A percentile compares a stretch with the other conserved stretches of the same genome.
Conservation (phyloP, 2,329 filamentous ascomycete genomes). For the Dryadomyces quercus-mongolicae region DNA sequence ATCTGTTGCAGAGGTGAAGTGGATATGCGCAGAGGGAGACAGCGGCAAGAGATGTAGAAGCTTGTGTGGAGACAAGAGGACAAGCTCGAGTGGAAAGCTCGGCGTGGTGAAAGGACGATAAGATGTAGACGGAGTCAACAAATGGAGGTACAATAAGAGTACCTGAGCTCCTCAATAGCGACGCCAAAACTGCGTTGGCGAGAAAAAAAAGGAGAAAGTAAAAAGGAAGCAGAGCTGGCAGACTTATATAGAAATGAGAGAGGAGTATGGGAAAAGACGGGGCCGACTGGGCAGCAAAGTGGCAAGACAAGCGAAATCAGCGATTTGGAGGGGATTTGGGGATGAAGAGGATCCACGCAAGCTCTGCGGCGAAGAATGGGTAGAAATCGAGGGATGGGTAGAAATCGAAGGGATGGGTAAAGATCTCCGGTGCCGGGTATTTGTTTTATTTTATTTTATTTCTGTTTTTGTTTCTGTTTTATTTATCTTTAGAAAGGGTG, state of each 20-base stretch:
- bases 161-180: constrained; percentile 23
- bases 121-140: not conserved
- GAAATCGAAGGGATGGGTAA: too few relatives aligned
- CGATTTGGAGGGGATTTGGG: not conserved
- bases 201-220: not conserved
- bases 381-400: too few relatives aligned
- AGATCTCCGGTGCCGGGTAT: not conserved
- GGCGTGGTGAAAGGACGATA: not conserved
- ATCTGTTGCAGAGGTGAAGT: not conserved
- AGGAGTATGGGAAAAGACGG: not conserved
- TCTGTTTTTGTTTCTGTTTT: not conserved
- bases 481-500: not conserved
- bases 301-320: not conserved
- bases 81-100: not conserved
- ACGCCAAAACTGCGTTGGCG: constrained; percentile 19
- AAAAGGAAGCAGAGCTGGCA: not conserved
- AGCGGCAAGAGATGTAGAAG: not conserved
- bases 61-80: not conserved
- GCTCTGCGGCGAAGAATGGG: too few relatives aligned
- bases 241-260: not conserved
- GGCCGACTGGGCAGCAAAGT: not conserved
- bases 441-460: not conserved
- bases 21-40: not conserved
- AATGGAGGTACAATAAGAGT: constrained; percentile 16
- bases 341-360: not conserved